These are phyloP conservation scores for Penicillium sp. DNA, from an alignment of 2,329 filamentous ascomycete species.

Conservation along the genomic window DNA sequence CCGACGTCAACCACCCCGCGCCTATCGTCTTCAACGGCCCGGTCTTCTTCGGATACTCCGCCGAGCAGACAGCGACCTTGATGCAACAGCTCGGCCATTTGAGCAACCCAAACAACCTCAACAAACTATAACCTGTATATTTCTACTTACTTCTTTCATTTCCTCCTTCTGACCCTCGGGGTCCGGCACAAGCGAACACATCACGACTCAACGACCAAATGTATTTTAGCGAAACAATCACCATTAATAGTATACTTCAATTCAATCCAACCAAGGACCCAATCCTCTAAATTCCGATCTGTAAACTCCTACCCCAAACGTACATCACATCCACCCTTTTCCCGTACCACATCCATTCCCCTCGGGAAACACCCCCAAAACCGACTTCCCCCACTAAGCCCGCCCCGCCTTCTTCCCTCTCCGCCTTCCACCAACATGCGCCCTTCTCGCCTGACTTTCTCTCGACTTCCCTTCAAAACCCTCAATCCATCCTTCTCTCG, in stretches of 20 bases:
- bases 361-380: slow-evolving; percentile 22
- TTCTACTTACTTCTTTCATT: background rate
- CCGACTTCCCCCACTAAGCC: slow-evolving; percentile 17
- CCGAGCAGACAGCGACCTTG: slow-evolving; percentile 78
- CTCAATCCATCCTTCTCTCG: slow-evolving; percentile 16
- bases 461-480: background rate
- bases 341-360: slow-evolving; percentile 9
- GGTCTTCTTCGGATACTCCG: slow-evolving; percentile 88
- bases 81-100: slow-evolving; percentile 61
- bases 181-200: background rate
- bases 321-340: background rate
- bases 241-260: background rate
- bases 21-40: slow-evolving; percentile 90
- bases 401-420: slow-evolving; percentile 3
- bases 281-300: too few relatives aligned
- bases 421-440: slow-evolving; percentile 4
- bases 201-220: slow-evolving; percentile 4
- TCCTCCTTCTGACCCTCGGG: background rate
- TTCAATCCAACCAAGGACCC: too few relatives aligned
- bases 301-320: slow-evolving; percentile 2
- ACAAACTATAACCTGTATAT: background rate
- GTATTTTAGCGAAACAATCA: background rate
- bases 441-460: background rate
- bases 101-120: slow-evolving; percentile 7
- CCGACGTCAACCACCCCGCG: slow-evolving; percentile 35